Conservation (phyloP, 768 basidiomycete genomes). For the Xerocomellus intermedius region DNA sequence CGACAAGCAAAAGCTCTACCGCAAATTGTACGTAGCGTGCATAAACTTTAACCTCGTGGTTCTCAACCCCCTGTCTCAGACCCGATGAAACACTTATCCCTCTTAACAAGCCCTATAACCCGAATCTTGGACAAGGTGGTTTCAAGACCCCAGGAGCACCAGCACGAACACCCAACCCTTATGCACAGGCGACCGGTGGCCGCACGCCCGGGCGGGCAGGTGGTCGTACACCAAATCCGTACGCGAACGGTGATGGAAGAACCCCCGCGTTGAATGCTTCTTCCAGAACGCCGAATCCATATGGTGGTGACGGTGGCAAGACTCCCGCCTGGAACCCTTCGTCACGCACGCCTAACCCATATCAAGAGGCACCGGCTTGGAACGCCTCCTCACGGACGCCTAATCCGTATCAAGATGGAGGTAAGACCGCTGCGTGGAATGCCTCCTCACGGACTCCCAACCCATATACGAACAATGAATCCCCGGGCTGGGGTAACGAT, state of each 20-base stretch:
- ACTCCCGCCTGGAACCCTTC: constrained; percentile 65
- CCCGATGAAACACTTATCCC: constrained; percentile 54
- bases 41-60: not conserved
- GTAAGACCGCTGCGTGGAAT: constrained; percentile 17
- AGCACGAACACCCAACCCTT: constrained; percentile 46
- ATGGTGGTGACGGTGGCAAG: constrained; percentile 51
- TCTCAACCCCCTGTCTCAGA: constrained; percentile 34
- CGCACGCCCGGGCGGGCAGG: constrained; percentile 39
- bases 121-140: constrained; percentile 16
- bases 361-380: constrained; percentile 51
- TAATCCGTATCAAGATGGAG: constrained; percentile 43
- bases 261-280: constrained; percentile 66
- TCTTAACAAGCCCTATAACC: constrained; percentile 41
- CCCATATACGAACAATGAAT: constrained; percentile 37
- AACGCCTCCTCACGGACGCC: constrained; percentile 50
- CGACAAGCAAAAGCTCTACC: constrained; percentile 73
- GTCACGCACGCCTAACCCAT: constrained; percentile 58
- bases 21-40: constrained; percentile 59
- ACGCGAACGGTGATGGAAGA: constrained; percentile 53
- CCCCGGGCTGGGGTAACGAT: constrained; percentile 29
- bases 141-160: constrained; percentile 41
- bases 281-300: constrained; percentile 70
- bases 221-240: constrained; percentile 67
- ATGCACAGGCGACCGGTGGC: constrained; percentile 38
- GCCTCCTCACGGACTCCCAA: constrained; percentile 50